Evolutionary conservation across 2,329 filamentous ascomycete genomes (phyloP), one percentile per base, ranked within the genome.

Genomic region (Curvularia sp.): DNA sequence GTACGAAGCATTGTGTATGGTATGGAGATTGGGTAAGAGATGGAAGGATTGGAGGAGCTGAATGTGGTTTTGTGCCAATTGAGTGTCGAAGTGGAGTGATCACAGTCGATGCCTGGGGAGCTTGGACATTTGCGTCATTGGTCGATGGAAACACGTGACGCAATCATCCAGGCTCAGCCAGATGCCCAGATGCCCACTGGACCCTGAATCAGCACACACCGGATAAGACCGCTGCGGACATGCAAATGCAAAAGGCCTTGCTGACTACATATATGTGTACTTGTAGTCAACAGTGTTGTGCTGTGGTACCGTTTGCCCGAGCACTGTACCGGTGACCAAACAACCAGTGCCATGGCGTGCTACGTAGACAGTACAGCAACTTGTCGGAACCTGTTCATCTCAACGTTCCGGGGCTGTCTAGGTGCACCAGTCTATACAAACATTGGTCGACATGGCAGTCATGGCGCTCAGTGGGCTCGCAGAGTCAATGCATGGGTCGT

Each of bases 1-100:
- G 75, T 73, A 52, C 76, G 73, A 63, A 77, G 59, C 76, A 78
- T 78, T 62, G 52, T 76, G 59, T 28, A 8, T 24, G 24, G 55
- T 55, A 63, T 55, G 50, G 30, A 22, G 28, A 59, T 9, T 26
- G 22, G 9, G 42, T 13, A 44, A 12, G 49, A 39, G 50, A 57
- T 55, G 58, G 64, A 57, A 48, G 52, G 49, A 44, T 39, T 53
- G 42, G 31, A 49, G 31, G 28, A 28, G n/a, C 47, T 41, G 61
- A 57, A 30, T 59, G 68, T 49, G 57, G 48, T 53, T 67, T 59
- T 66, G 59, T 60, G 48, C 58, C 58, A 58, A 57, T 62, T 55
- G 56, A 55, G 51, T 61, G 58, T 55, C 55, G 53, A 64, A 63
- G 65, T 74, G 71, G 68, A 66, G 63, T 67, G 65, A 72, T 65